Percentiles rank a stretch among this genome's conserved stretches.
These are phyloP conservation scores for Cajanus cajan DNA, from an alignment of 306 rosid genomes.

Conservation along the genomic window DNA sequence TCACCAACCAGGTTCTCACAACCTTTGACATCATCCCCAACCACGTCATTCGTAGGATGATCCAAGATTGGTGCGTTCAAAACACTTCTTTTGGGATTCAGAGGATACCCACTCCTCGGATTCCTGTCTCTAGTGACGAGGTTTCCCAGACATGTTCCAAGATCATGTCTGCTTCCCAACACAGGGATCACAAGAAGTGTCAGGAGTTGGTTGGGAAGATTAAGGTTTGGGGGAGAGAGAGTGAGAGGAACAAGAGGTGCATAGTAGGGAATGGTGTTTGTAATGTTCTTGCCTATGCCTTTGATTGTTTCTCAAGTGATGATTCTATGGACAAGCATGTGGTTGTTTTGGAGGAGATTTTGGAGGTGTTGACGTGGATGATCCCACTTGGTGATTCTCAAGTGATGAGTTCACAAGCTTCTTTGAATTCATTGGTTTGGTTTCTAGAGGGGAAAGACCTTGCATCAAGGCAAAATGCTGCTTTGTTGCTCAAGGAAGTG, in stretches of 20 bases:
- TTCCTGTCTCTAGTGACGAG: slow-evolving; percentile 41
- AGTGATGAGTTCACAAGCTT: slow-evolving; percentile 41
- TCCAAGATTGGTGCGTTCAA: slow-evolving; percentile 86
- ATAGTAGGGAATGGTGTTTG: slow-evolving; percentile 28
- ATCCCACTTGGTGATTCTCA: slow-evolving; percentile 36
- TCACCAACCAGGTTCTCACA: slow-evolving; percentile 52
- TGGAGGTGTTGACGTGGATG: slow-evolving; percentile 54
- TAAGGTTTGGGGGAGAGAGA: slow-evolving; percentile 64
- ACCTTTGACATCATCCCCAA: slow-evolving; percentile 67
- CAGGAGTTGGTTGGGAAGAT: slow-evolving; percentile 54
- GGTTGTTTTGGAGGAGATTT: slow-evolving; percentile 50
- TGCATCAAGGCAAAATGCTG: slow-evolving; percentile 59
- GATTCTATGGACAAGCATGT: slow-evolving; percentile 33
- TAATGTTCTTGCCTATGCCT: slow-evolving; percentile 39
- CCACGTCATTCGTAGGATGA: slow-evolving; percentile 63
- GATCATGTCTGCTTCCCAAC: slow-evolving; percentile 30
- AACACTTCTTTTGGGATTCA: slow-evolving; percentile 59
- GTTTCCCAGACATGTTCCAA: slow-evolving; percentile 41
- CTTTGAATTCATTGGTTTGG: slow-evolving; percentile 49
- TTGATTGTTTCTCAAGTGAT: slow-evolving; percentile 47
- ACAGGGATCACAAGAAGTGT: slow-evolving; percentile 42
- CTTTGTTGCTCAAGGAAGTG: slow-evolving; percentile 50
- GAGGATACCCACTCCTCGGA: slow-evolving; percentile 76
- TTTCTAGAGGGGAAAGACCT: slow-evolving; percentile 57
- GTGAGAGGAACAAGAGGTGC: slow-evolving; percentile 64